phyloP scores from a whole-genome alignment of 495 filamentous ascomycete species.

The Evansstolkia leycettana region DNA sequence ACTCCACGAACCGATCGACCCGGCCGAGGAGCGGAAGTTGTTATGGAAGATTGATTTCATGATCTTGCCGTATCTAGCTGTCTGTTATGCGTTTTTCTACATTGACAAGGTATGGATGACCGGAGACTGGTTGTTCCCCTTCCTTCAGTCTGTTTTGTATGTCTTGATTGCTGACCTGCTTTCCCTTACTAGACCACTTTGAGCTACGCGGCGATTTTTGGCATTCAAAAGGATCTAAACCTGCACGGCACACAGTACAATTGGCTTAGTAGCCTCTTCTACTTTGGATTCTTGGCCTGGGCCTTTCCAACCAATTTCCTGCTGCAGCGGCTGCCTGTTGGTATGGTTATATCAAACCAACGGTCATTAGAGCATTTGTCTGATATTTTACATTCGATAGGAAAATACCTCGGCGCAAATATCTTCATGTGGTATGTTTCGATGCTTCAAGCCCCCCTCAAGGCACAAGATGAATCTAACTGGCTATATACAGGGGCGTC shows the following conservation, averaged over 20 bases:
- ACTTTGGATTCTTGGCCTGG: conserved; percentile 36
- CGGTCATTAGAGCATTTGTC: too few species aligned
- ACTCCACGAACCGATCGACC: conserved; percentile 34
- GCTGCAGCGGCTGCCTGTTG: conserved; percentile 44
- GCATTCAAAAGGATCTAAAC: conserved; percentile 35
- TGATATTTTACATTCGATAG: conserved; percentile 31
- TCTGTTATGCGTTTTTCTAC: conserved; percentile 50
- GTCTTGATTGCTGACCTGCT: too few species aligned
- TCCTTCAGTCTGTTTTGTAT: conserved; percentile 7
- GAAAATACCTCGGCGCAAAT: conserved; percentile 39
- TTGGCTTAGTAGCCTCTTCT: conserved; percentile 37
- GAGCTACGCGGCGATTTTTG: conserved; percentile 48
- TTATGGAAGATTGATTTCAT: conserved; percentile 45
- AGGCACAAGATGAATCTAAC: too few species aligned
- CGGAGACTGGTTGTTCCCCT: conserved; percentile 14
- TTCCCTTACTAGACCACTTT: conserved; percentile 46
- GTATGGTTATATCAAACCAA: conserved; percentile 15
- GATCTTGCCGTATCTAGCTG: conserved; percentile 36
- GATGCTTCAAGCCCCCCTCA: too few species aligned
- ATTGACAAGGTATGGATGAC: conserved; percentile 42
- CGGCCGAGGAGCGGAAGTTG: conserved; percentile 33
- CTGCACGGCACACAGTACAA: conserved; percentile 33
- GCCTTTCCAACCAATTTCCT: conserved; percentile 42
- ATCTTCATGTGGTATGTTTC: conserved; percentile 47
- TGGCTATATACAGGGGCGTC: conserved; percentile 26